A percentile compares a stretch with the other conserved stretches of the same genome.
phyloP scores from a whole-genome alignment of 352 stramenopile genomes.

The Pythium scleroteichum region DNA sequence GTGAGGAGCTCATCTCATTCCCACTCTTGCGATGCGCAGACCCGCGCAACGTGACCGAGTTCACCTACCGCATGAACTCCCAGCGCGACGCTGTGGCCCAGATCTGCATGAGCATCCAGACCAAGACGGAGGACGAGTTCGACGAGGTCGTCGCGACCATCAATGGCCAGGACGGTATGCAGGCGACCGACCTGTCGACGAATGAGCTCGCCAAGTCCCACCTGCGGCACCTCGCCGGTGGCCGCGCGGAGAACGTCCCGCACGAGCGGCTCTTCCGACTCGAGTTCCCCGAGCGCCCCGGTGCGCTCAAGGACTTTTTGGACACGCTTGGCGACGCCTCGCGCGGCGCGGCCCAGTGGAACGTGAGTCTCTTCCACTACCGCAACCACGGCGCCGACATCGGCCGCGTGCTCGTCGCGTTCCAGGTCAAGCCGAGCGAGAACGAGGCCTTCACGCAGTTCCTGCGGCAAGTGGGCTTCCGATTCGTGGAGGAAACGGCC shows the following conservation, averaged over 20 bases:
- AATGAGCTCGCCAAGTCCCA: slow-evolving; percentile 98
- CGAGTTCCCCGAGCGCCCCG: slow-evolving; percentile 94
- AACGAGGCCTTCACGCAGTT: slow-evolving; percentile 62
- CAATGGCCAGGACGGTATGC: slow-evolving; percentile 79
- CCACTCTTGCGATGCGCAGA: no score
- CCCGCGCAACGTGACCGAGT: slow-evolving; percentile 93
- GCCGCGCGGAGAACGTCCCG: slow-evolving; percentile 75
- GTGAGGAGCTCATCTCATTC: neutral
- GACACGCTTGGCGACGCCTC: slow-evolving; percentile 66
- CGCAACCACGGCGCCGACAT: slow-evolving; percentile 98
- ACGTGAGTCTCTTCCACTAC: slow-evolving; percentile 99
- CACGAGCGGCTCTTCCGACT: slow-evolving; percentile 96
- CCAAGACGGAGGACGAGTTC: slow-evolving; percentile 67
- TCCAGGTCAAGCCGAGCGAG: slow-evolving; percentile 88
- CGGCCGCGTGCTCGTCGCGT: slow-evolving; percentile 95
- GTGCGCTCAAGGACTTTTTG: slow-evolving; percentile 93
- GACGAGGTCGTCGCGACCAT: slow-evolving; percentile 66
- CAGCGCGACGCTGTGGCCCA: slow-evolving; percentile 78
- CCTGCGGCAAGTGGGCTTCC: slow-evolving; percentile 70
- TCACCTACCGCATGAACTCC: slow-evolving; percentile 94
- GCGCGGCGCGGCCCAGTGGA: slow-evolving; percentile 76
- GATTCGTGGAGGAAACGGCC: slow-evolving; percentile 80
- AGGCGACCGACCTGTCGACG: slow-evolving; percentile 91
- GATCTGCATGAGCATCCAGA: slow-evolving; percentile 97
- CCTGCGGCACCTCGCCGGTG: slow-evolving; percentile 94